Percentiles rank a stretch among this genome's conserved stretches.
phyloP scores from a whole-genome alignment of 2,329 filamentous ascomycete species.

The Scedosporium apiospermum region DNA sequence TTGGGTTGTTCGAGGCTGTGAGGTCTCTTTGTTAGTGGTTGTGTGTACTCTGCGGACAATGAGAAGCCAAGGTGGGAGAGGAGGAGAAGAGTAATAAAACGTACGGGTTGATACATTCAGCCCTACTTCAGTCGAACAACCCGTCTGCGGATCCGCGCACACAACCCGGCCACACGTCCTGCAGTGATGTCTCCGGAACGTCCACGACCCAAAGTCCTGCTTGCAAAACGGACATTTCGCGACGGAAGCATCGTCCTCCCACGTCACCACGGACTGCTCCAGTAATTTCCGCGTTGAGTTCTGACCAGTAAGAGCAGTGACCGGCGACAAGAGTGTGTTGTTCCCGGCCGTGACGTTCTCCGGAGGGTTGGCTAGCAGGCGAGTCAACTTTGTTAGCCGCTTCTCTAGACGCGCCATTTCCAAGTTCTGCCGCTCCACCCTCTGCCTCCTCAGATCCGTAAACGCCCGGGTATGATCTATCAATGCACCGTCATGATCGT shows the following conservation, averaged over 20 bases:
- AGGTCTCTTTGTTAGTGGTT: constrained; percentile 4
- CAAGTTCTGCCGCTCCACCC: constrained; percentile 73
- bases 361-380: constrained; percentile 65
- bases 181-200: constrained; percentile 89
- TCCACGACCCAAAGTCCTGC: constrained; percentile 89
- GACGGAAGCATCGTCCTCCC: constrained; percentile 85
- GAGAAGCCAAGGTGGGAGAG: neutral
- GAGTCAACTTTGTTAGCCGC: constrained; percentile 79
- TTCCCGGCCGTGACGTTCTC: constrained; percentile 42
- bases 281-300: constrained; percentile 70
- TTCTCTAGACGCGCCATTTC: constrained; percentile 89
- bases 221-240: constrained; percentile 84
- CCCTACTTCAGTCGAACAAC: constrained; percentile 75
- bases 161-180: constrained; percentile 88
- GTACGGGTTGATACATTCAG: constrained; percentile 59
- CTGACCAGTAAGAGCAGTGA: constrained; percentile 54
- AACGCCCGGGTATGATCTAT: constrained; percentile 69
- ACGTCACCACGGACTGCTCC: constrained; percentile 87
- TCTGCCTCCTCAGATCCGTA: constrained; percentile 59
- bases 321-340: constrained; percentile 48
- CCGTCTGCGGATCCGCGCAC: constrained; percentile 77
- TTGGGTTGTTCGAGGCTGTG: constrained; percentile 23
- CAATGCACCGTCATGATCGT: constrained; percentile 67
- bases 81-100: no score
- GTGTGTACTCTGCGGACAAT: neutral